These are phyloP conservation scores for cucumber (Cucumis sativus) DNA, from an alignment of 306 rosid genomes.

Conservation along the genomic window DNA sequence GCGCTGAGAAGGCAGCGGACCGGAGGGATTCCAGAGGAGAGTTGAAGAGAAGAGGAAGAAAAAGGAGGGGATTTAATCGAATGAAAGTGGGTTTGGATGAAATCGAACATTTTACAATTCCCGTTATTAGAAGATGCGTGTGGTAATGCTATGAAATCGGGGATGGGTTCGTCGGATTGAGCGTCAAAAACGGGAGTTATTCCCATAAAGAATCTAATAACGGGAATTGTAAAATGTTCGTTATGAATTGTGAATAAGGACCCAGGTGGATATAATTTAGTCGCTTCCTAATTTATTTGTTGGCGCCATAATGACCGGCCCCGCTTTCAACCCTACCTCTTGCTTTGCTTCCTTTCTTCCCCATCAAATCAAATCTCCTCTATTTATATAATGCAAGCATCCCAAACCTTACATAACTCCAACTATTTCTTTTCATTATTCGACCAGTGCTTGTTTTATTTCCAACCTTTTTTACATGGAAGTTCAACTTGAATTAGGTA, in stretches of 20 bases:
- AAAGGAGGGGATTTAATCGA: not conserved
- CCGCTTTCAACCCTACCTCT: not conserved
- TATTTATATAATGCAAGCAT: too few species aligned
- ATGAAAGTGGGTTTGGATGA: not conserved
- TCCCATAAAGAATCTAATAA: not conserved
- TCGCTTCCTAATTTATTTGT: not conserved
- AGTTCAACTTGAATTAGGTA: too few species aligned
- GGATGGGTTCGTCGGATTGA: not conserved
- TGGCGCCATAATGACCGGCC: not conserved
- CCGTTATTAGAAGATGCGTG: too few species aligned
- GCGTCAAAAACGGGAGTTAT: not conserved
- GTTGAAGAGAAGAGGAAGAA: not conserved
- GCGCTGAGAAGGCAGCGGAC: constrained; percentile 25
- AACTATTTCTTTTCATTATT: too few species aligned
- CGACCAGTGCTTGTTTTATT: too few species aligned
- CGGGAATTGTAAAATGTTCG: not conserved
- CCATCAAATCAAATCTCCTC: too few species aligned
- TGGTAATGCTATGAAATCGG: constrained; percentile 4
- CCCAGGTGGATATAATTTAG: not conserved
- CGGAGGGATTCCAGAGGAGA: constrained; percentile 19
- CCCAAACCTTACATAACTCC: too few species aligned
- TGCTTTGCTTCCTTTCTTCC: too few species aligned
- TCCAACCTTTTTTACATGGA: too few species aligned
- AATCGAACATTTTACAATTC: too few species aligned
- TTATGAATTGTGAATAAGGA: not conserved